Evolutionary conservation across 2,329 filamentous ascomycete species (phyloP), one percentile per base, ranked within the genome.

Genomic region (Colletotrichum lupini): DNA sequence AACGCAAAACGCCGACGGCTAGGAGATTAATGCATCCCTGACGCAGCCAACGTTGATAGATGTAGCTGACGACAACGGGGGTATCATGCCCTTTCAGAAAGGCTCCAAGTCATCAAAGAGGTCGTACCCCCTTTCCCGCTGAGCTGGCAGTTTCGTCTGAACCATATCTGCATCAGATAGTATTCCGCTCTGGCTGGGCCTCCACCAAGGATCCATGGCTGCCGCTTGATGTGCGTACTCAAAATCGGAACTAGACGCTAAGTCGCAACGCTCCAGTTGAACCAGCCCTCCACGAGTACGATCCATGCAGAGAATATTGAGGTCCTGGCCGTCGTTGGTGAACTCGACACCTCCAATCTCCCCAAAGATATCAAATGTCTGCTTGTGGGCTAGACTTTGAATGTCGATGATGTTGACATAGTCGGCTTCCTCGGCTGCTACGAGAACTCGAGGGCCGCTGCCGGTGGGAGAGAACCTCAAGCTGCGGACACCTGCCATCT

Each of bases 381-480:
- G 93, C 80, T 91, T 91, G n/a, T 87, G 87, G 26, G 85, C 81
- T 77, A 91, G 94, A 0, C 86, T 91, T 77, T 88, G 85, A 0
- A 90, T 92, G 75, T 95, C 91, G 76, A 95, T 92, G 58, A 95
- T 85, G 79, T 89, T 92, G 78, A 96, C 83, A 71, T 89, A 90
- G 79, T 96, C 94, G 42, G 93, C 92, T 78, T 94, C 92, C 80
- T 96, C 94, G 2, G 92, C 93, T 2, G 92, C 91, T 12, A 94
- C 87, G 14, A 96, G 86, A 1, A 94, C 86, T 3, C 89, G 87
- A 75, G 87, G 88, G 2, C 93, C 93, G 63, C 90, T 90, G 22
- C 93, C 93, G 3, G 90, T 81, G 0, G 93, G 93, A 1, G 93
- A 94, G 82, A 95, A 96, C 49, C 89, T 89, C 55, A 96, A 82